Percentiles rank a stretch among this genome's conserved stretches.
These are phyloP conservation scores for Quercus robur DNA, from an alignment of 306 rosid genomes.

Conservation along the genomic window DNA sequence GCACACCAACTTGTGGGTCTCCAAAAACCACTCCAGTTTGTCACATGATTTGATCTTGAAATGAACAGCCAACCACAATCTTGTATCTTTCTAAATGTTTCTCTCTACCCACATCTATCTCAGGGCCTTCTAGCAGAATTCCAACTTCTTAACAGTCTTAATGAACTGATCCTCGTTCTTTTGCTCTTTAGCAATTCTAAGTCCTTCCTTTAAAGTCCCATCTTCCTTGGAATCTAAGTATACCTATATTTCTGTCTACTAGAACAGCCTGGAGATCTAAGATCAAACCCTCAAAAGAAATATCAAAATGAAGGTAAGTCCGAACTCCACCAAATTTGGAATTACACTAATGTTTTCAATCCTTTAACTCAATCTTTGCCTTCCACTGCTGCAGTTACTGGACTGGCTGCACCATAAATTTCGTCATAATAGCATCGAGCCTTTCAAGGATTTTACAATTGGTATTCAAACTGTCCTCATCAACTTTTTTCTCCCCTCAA, in stretches of 20 bases:
- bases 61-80: constrained; percentile 72
- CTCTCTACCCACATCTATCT: constrained; percentile 49
- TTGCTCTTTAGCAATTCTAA: constrained; percentile 33
- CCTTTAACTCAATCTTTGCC: constrained; percentile 28
- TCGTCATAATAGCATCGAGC: constrained; percentile 57
- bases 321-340: constrained; percentile 20
- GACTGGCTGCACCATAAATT: constrained; percentile 84
- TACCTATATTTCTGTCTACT: constrained; percentile 30
- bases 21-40: constrained; percentile 40
- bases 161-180: constrained; percentile 24
- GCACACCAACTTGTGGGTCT: constrained; percentile 29
- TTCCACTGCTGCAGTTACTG: constrained; percentile 65
- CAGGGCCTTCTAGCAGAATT: constrained; percentile 54
- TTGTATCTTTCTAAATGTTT: constrained; percentile 89
- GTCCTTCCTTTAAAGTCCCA: constrained; percentile 16
- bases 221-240: constrained; percentile 35
- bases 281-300: constrained; percentile 36
- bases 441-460: constrained; percentile 58
- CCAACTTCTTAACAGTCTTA: constrained; percentile 42
- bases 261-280: constrained; percentile 26
- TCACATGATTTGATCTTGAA: constrained; percentile 69
- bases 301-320: constrained; percentile 79
- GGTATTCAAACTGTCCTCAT: constrained; percentile 49
- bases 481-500: constrained; percentile 17
- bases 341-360: constrained; percentile 19